phyloP scores from a whole-genome alignment of 257 asterid species.

The Solanum bulbocastanum region DNA sequence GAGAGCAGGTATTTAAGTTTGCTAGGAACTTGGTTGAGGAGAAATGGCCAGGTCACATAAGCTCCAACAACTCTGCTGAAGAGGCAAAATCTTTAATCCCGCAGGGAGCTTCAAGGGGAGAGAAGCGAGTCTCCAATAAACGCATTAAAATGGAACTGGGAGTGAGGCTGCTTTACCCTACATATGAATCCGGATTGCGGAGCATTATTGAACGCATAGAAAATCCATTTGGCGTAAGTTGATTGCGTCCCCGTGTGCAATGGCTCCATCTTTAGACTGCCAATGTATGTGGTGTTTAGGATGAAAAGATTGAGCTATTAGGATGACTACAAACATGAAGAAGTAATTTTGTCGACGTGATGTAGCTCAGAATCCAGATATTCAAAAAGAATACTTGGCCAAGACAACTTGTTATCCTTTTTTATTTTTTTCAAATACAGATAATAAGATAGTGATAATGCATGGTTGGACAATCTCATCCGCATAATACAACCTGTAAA shows the following conservation, averaged over 20 bases:
- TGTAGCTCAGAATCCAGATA: neutral
- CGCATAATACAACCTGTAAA: neutral
- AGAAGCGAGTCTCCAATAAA: slow-evolving; percentile 76
- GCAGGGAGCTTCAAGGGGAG: slow-evolving; percentile 26
- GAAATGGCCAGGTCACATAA: slow-evolving; percentile 31
- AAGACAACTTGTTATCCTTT: neutral
- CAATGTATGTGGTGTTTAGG: neutral
- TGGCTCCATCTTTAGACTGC: neutral
- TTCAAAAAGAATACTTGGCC: neutral
- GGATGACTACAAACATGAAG: neutral
- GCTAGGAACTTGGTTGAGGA: slow-evolving; percentile 58
- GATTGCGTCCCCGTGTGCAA: neutral
- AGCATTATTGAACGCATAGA: slow-evolving; percentile 38
- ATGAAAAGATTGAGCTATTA: neutral
- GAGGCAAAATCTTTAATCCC: slow-evolving; percentile 6
- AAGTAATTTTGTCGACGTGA: neutral
- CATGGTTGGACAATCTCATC: neutral
- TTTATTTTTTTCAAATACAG: neutral
- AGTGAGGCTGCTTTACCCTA: slow-evolving; percentile 54
- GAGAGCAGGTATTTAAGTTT: slow-evolving; percentile 50
- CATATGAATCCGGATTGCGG: slow-evolving; percentile 59
- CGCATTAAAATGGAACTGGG: slow-evolving; percentile 68
- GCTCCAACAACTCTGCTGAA: slow-evolving; percentile 14
- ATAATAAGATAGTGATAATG: neutral
- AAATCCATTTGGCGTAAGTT: slow-evolving; percentile 3